These are phyloP conservation scores for Trypanosoma melophagium DNA, from an alignment of 208 protist genomes.

Conservation along the genomic window DNA sequence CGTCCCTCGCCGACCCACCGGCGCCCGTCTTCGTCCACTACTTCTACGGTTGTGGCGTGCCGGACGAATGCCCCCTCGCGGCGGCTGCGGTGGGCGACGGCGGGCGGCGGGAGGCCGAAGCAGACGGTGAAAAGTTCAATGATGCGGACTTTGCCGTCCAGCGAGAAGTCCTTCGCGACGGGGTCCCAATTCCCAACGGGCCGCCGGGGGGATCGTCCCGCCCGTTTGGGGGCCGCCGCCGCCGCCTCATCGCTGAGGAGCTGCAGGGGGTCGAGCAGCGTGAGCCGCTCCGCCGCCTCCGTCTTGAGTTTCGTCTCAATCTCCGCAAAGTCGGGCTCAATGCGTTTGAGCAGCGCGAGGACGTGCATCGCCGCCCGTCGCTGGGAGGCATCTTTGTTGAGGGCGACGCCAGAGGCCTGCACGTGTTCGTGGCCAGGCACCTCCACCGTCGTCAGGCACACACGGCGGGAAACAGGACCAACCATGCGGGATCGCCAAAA, in stretches of 20 bases:
- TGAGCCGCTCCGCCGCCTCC: conserved; percentile 17
- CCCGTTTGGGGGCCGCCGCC: neutral
- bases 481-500: conserved; percentile 49
- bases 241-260: conserved; percentile 14
- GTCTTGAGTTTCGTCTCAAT: conserved; percentile 29
- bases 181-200: conserved; percentile 29
- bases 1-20: conserved; percentile 21
- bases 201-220: conserved; percentile 1
- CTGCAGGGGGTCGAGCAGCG: conserved; percentile 9
- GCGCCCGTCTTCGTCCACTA: conserved; percentile 41
- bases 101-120: conserved; percentile 44
- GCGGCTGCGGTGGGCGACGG: conserved; percentile 34
- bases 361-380: conserved; percentile 79
- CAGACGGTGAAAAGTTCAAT: conserved; percentile 69
- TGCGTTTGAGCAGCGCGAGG: conserved; percentile 58
- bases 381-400: conserved; percentile 52
- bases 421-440: conserved; percentile 71
- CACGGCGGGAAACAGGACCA: conserved; percentile 49
- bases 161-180: conserved; percentile 34
- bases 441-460: conserved; percentile 51
- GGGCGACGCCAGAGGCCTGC: conserved; percentile 58
- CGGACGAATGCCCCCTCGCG: conserved; percentile 18
- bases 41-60: conserved; percentile 31
- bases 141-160: conserved; percentile 56
- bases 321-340: conserved; percentile 68